These are phyloP conservation scores for Scheffersomyces lignicola DNA, from an alignment of 1,139 yeast genomes.

Conservation along the genomic window DNA sequence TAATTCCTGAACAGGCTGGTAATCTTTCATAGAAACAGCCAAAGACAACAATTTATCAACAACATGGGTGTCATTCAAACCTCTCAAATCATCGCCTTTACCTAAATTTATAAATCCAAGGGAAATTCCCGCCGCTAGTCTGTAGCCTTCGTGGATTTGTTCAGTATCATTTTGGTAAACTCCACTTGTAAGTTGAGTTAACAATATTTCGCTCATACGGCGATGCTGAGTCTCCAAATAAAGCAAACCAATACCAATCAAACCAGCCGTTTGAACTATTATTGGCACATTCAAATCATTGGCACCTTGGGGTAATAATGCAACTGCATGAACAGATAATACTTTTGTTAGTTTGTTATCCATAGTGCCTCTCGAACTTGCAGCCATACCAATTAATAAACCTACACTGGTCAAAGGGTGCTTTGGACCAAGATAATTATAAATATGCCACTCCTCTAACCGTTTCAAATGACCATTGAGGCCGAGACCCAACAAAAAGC, in stretches of 20 bases:
- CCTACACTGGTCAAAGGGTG: conserved; percentile 86
- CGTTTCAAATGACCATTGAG: conserved; percentile 82
- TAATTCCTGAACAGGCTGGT: conserved; percentile 60
- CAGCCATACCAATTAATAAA: conserved; percentile 86
- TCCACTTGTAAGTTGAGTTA: conserved; percentile 63
- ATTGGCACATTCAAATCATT: conserved; percentile 83
- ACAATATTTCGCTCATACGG: conserved; percentile 79
- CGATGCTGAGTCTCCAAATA: conserved; percentile 80
- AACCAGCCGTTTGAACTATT: conserved; percentile 87
- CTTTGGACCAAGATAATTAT: conserved; percentile 89
- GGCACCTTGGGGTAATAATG: conserved; percentile 87
- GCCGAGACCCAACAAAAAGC: conserved; percentile 90
- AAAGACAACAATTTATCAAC: conserved; percentile 64
- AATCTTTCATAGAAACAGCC: conserved; percentile 66
- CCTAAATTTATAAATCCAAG: conserved; percentile 88
- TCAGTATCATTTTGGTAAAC: conserved; percentile 58
- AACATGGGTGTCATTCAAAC: conserved; percentile 67
- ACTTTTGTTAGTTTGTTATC: conserved; percentile 88
- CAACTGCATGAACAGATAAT: conserved; percentile 89
- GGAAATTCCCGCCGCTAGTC: conserved; percentile 86
- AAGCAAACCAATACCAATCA: conserved; percentile 84
- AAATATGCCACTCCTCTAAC: conserved; percentile 95
- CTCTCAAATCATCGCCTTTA: conserved; percentile 63
- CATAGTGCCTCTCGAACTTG: conserved; percentile 81
- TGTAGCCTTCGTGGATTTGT: conserved; percentile 74